phyloP scores from a whole-genome alignment of 1,284 basidiomycete species.

The Austroboletus novae-zelandiae region DNA sequence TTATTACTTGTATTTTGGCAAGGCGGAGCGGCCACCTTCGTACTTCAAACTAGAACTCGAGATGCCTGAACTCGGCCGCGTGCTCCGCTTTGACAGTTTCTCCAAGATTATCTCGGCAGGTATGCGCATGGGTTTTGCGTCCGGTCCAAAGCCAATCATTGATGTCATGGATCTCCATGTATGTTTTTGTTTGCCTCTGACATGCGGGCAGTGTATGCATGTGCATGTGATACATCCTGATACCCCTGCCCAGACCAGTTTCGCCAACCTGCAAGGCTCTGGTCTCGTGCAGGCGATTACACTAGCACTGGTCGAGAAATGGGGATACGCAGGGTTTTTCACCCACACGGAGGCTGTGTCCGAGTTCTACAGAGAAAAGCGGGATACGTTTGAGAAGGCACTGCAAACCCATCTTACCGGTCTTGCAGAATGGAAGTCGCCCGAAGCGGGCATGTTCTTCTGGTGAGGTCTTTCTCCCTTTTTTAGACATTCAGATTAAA shows the following conservation, averaged over 20 bases:
- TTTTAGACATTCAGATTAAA: conserved; percentile 16
- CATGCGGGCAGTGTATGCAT: conserved; percentile 12
- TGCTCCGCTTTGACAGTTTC: conserved; percentile 84
- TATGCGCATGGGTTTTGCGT: conserved; percentile 78
- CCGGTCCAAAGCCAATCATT: conserved; percentile 75
- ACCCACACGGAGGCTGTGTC: conserved; percentile 73
- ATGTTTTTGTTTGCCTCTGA: conserved; percentile 28
- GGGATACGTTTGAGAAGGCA: conserved; percentile 78
- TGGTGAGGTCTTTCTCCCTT: conserved; percentile 54
- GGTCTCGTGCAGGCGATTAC: conserved; percentile 79
- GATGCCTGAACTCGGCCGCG: conserved; percentile 64
- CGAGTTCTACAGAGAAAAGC: conserved; percentile 75
- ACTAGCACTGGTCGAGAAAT: conserved; percentile 67
- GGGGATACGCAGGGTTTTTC: conserved; percentile 79
- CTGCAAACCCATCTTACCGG: conserved; percentile 74
- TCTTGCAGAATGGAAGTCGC: conserved; percentile 80
- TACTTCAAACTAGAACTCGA: conserved; percentile 78
- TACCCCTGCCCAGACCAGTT: conserved; percentile 49
- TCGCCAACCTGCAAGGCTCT: conserved; percentile 78
- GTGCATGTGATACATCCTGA: conserved; percentile 8
- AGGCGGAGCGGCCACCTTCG: conserved; percentile 60
- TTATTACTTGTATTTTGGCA: conserved; percentile 71
- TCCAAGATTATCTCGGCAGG: conserved; percentile 87
- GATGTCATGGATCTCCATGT: conserved; percentile 75
- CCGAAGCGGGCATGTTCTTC: conserved; percentile 90